Base-by-base conservation (phyloP, 106 monocot species). In the Acanthochlamys bracteata region DNA sequence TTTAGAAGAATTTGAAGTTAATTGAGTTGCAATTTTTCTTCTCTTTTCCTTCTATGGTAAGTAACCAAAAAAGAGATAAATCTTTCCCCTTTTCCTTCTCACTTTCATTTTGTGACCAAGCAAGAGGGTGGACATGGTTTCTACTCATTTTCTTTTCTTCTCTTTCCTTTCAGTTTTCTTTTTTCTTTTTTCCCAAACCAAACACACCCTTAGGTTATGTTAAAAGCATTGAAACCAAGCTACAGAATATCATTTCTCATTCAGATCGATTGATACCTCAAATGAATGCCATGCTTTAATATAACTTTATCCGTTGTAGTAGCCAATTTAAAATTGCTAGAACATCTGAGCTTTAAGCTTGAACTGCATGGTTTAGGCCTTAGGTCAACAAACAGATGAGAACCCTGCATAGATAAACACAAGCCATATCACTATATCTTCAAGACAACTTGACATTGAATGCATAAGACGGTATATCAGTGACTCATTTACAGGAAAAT, bases 251-350 rank as follows among this genome's bases (percentile, higher is more conserved):
- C n/a, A 46, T 21, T 19, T 22, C 10, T 10, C 21, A 20, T 20
- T 55, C 46, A 1, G 49, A 17, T 49, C 15, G 10, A 49, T 49
- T 14, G 52, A 65, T 33, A 76, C 76, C 70, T 76, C 25, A 59
- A 53, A 70, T 24, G 25, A 15, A 51, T 46, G 4, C 20, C 39
- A 59, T 70, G 65, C 59, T 65, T 70, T 59, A 65, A 59, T 43
- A 57, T 12, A 64, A 59, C 25, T 25, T 52, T 41, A 39, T 70
- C 24, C 51, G 55, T 33, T 57, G 24, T 60, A 24, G 59, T 56
- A 59, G 63, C 49, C 33, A 70, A 65, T 39, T 76, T 69, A 52
- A 76, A 70, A 59, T 49, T 25, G 52, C 41, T 61, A 62, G 40
- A 65, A 13, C 58, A 46, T 25, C 25, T 46, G 23, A 59, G 64